phyloP scores from a whole-genome alignment of 2,329 filamentous ascomycete genomes.

The Cercospora sojina region DNA sequence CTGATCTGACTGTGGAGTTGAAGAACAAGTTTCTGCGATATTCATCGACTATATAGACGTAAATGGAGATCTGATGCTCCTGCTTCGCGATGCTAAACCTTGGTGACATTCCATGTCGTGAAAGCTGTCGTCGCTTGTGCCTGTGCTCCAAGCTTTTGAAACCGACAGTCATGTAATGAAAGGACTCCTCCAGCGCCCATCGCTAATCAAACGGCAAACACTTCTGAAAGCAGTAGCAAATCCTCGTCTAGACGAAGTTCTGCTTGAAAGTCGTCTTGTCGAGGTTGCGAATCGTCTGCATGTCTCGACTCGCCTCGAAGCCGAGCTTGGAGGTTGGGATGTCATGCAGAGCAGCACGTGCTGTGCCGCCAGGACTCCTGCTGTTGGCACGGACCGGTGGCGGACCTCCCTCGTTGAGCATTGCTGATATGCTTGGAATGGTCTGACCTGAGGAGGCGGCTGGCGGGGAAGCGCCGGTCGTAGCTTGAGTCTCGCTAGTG shows the following conservation, averaged over 20 bases:
- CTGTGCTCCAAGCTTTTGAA: background rate
- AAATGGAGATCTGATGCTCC: background rate
- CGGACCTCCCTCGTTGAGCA: constrained; percentile 42
- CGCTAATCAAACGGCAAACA: constrained; percentile 14
- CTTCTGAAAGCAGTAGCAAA: background rate
- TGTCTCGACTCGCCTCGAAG: constrained; percentile 40
- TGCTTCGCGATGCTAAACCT: background rate
- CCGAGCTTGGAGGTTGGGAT: constrained; percentile 42
- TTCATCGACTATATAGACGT: background rate
- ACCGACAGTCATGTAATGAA: background rate
- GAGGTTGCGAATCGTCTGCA: constrained; percentile 39
- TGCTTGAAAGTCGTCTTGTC: constrained; percentile 41
- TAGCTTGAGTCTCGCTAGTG: constrained; percentile 40
- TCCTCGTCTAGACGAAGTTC: constrained; percentile 21
- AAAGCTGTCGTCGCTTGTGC: background rate
- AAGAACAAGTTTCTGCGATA: background rate
- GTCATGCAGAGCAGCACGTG: constrained; percentile 35
- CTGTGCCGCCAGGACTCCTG: constrained; percentile 33
- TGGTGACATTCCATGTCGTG: background rate
- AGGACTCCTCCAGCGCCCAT: constrained; percentile 12
- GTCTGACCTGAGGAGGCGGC: constrained; percentile 39
- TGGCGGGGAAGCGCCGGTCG: constrained; percentile 35
- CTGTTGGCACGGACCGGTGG: constrained; percentile 33
- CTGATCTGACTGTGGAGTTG: no score
- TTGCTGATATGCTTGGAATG: constrained; percentile 56